These are phyloP conservation scores for Lentinus polychrous DNA, from an alignment of 1,284 basidiomycete species.

Conservation along the genomic window DNA sequence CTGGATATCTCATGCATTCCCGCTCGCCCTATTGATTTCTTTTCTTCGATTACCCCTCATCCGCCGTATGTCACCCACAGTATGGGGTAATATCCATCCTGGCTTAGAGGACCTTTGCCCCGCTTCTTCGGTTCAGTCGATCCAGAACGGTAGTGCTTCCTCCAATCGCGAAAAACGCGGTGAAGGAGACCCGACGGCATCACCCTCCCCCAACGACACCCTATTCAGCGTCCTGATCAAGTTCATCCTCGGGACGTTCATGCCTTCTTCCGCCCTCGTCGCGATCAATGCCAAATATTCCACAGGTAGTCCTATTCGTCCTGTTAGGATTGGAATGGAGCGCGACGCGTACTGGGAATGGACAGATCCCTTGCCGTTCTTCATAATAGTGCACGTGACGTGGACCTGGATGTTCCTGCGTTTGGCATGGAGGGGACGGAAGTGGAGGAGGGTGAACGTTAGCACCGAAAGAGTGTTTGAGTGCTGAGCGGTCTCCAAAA, in stretches of 20 bases:
- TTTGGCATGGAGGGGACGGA: constrained; percentile 8
- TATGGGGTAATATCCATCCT: constrained; percentile 10
- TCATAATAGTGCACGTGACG: constrained; percentile 11
- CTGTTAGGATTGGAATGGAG: constrained; percentile 2
- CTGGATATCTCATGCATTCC: constrained; percentile 14
- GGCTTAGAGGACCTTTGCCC: constrained; percentile 5
- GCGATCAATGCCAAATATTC: not conserved
- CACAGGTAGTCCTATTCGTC: not conserved
- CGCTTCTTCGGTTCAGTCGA: not conserved
- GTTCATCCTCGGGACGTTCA: constrained; percentile 1
- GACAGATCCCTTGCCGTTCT: constrained; percentile 14
- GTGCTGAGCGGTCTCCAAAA: not conserved
- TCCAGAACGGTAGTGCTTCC: constrained; percentile 1
- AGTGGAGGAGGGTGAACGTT: constrained; percentile 15
- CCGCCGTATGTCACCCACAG: constrained; percentile 5
- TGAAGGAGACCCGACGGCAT: constrained; percentile 7
- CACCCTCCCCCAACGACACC: constrained; percentile 5
- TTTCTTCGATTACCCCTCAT: constrained; percentile 8
- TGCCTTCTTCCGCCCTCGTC: not conserved
- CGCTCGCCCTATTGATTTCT: constrained; percentile 6
- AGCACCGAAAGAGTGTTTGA: constrained; percentile 14
- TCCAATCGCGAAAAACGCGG: not conserved
- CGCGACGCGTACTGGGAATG: constrained; percentile 13
- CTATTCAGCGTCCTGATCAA: constrained; percentile 1
- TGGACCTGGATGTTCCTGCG: constrained; percentile 14